These are phyloP conservation scores for Rhynchospora tenuis DNA, from an alignment of 176 grass and related monocot species.

Conservation along the genomic window DNA sequence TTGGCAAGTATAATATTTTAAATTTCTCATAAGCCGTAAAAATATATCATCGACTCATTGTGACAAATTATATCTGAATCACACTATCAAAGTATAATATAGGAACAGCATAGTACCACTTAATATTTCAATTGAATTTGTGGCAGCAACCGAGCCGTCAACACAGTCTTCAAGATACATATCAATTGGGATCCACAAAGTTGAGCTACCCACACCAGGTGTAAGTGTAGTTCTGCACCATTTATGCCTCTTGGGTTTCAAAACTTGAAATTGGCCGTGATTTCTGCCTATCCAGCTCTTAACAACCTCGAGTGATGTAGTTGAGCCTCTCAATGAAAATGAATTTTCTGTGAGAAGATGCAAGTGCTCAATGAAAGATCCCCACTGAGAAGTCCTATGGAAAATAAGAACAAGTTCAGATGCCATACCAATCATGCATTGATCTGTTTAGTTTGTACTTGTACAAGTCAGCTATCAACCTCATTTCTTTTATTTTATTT, in stretches of 20 bases:
- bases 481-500: not conserved
- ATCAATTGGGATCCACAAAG: conserved; percentile 86
- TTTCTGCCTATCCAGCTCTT: conserved; percentile 44
- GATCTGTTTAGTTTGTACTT: not conserved
- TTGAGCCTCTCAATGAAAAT: conserved; percentile 53
- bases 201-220: conserved; percentile 56
- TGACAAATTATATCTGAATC: not conserved
- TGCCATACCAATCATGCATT: not conserved
- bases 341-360: conserved; percentile 62
- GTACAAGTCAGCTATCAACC: not conserved
- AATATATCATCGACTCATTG: not conserved
- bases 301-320: conserved; percentile 47
- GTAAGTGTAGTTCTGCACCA: conserved; percentile 35
- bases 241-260: conserved; percentile 41
- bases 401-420: conserved; percentile 15
- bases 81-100: not conserved
- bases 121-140: conserved; percentile 91
- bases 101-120: conserved; percentile 47
- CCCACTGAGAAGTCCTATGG: conserved; percentile 65
- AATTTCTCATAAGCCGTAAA: not conserved
- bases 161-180: conserved; percentile 96
- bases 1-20: not conserved
- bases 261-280: conserved; percentile 26
- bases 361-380: conserved; percentile 48
- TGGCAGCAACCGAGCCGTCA: conserved; percentile 74